phyloP scores from a whole-genome alignment of 305 asterid genomes.

The Solanum hybrid region DNA sequence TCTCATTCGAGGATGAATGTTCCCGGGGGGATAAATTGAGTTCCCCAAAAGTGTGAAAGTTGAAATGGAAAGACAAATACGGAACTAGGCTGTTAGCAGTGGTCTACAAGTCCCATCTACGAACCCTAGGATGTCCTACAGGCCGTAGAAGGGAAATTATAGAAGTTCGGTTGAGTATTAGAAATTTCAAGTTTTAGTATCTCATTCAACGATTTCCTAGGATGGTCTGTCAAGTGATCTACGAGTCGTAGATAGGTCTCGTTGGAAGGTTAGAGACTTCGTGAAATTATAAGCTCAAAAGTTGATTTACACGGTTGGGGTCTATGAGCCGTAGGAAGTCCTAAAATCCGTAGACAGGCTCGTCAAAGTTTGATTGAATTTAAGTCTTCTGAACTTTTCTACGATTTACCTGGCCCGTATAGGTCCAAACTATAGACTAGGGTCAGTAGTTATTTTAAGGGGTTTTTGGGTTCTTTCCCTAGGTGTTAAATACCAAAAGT shows the following conservation, averaged over 20 bases:
- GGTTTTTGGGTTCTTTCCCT: background rate
- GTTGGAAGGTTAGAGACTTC: background rate
- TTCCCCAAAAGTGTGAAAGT: background rate
- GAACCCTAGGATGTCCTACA: background rate
- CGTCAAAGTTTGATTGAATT: background rate
- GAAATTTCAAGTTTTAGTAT: background rate
- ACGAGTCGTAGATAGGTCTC: background rate
- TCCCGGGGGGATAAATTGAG: background rate
- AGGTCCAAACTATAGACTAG: background rate
- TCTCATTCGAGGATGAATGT: background rate
- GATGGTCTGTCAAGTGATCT: background rate
- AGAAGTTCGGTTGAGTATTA: background rate
- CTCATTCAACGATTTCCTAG: background rate
- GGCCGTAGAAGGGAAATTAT: background rate
- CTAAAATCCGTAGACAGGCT: background rate
- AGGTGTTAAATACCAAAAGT: background rate
- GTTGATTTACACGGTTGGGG: background rate
- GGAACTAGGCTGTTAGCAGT: background rate
- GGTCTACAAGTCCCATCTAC: background rate
- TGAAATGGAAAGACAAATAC: background rate
- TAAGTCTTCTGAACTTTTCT: background rate
- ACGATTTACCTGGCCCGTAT: background rate
- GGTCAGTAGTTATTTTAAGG: background rate
- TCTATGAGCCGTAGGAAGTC: background rate
- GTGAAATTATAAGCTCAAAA: background rate